Evolutionary conservation across 2,329 filamentous ascomycete species (phyloP).

Genomic region (Fusarium keratoplasticum): DNA sequence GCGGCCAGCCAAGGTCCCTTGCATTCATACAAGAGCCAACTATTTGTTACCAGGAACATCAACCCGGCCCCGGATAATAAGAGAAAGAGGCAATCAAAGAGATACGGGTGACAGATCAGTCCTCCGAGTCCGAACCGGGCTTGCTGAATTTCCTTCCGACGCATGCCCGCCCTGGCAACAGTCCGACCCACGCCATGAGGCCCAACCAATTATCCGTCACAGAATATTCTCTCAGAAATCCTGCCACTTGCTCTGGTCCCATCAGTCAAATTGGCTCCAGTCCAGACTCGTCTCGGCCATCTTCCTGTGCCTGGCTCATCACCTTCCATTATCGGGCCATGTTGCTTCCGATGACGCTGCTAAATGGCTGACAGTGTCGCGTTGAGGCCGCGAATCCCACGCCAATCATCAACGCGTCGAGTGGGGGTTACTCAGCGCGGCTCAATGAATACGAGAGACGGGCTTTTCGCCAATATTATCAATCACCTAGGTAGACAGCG

Average conservation of each 20-base stretch:
- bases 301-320: not conserved
- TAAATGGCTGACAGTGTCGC: not conserved
- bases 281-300: not conserved
- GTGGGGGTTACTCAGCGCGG: not conserved
- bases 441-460: not conserved
- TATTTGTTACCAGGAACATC: not conserved
- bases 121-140: not conserved
- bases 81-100: not conserved
- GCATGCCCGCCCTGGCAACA: not conserved
- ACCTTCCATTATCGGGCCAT: not conserved
- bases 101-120: not conserved
- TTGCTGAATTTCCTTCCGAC: not conserved
- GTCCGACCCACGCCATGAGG: not conserved
- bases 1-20: not conserved
- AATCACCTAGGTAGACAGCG: not conserved
- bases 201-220: not conserved
- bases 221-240: not conserved
- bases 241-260: not conserved
- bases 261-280: not conserved
- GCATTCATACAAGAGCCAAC: not conserved
- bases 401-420: constrained; percentile 18
- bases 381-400: constrained; percentile 16
- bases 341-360: constrained; percentile 4
- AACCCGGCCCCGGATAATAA: not conserved
- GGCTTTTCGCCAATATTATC: not conserved